These are phyloP conservation scores for Edaphochlamys debaryana DNA, from an alignment of 139 green algal genomes.

Conservation along the genomic window DNA sequence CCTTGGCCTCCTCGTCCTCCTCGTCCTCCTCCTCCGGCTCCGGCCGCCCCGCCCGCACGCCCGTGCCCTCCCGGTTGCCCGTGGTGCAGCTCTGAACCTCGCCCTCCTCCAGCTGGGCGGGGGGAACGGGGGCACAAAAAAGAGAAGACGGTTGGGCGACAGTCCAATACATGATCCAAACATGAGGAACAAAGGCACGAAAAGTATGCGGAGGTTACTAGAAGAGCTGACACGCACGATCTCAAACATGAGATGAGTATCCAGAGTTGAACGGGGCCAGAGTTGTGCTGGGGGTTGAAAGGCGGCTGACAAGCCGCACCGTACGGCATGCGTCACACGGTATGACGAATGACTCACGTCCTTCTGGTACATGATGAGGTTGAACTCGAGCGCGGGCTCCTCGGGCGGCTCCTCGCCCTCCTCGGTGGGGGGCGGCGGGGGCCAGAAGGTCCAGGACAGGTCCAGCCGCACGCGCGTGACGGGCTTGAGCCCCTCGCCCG, in stretches of 20 bases:
- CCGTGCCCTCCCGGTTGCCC: slow-evolving; percentile 43
- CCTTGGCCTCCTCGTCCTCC: slow-evolving; percentile 35
- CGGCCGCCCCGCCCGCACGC: slow-evolving; percentile 46
- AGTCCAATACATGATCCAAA: too few relatives aligned
- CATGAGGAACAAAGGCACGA: too few relatives aligned
- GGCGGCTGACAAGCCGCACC: too few relatives aligned
- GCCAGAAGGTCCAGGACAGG: slow-evolving; percentile 57
- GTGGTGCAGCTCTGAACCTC: slow-evolving; percentile 48
- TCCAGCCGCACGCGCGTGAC: slow-evolving; percentile 55
- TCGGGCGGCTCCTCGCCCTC: slow-evolving; percentile 52
- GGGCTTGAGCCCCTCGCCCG: not conserved
- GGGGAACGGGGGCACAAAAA: not conserved
- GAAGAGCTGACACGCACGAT: too few relatives aligned
- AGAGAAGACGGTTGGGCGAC: not conserved
- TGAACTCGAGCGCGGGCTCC: slow-evolving; percentile 49
- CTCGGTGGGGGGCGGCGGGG: slow-evolving; percentile 10
- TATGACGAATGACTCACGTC: too few relatives aligned
- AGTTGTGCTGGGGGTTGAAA: too few relatives aligned
- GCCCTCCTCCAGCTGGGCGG: slow-evolving; percentile 40
- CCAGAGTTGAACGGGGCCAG: too few relatives aligned
- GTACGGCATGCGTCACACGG: too few relatives aligned
- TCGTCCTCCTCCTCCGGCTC: slow-evolving; percentile 49
- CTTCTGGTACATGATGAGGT: slow-evolving; percentile 57
- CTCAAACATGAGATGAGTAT: too few relatives aligned
- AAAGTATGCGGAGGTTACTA: too few relatives aligned